Conservation (phyloP, 495 filamentous ascomycete genomes). For the Tuber indicum region DNA sequence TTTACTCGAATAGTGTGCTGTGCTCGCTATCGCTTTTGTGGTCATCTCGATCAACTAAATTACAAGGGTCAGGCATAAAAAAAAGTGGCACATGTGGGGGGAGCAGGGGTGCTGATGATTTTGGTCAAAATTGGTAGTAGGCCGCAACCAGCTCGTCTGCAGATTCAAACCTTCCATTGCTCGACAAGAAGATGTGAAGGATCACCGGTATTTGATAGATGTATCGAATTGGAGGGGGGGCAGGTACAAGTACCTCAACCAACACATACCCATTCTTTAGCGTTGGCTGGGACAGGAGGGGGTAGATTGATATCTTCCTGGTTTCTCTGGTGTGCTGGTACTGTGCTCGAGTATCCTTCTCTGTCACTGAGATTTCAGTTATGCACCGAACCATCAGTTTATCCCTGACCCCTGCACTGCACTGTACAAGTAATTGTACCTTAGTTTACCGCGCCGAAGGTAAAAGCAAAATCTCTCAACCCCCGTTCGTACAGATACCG, state of each 20-base stretch:
- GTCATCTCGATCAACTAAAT: background rate
- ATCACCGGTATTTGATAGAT: background rate
- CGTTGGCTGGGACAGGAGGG: background rate
- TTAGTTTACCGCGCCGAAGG: conserved; percentile 1
- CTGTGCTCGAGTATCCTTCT: too few species aligned
- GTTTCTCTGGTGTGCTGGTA: background rate
- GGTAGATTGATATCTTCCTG: background rate
- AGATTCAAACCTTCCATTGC: background rate
- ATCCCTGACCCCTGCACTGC: background rate
- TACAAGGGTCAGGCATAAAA: background rate
- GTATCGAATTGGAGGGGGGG: background rate
- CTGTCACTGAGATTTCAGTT: background rate
- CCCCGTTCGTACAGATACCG: background rate
- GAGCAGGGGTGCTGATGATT: background rate
- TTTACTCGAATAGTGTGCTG: background rate
- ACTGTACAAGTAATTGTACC: background rate
- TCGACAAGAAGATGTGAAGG: background rate
- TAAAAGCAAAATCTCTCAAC: background rate
- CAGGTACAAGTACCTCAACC: background rate
- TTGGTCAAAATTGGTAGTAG: background rate
- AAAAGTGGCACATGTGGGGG: background rate
- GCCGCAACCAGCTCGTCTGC: background rate
- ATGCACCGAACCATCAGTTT: background rate
- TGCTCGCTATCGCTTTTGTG: background rate
- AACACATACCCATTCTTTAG: background rate